Conservation (phyloP, 2,329 filamentous ascomycete genomes). For the Cercospora berteroae region DNA sequence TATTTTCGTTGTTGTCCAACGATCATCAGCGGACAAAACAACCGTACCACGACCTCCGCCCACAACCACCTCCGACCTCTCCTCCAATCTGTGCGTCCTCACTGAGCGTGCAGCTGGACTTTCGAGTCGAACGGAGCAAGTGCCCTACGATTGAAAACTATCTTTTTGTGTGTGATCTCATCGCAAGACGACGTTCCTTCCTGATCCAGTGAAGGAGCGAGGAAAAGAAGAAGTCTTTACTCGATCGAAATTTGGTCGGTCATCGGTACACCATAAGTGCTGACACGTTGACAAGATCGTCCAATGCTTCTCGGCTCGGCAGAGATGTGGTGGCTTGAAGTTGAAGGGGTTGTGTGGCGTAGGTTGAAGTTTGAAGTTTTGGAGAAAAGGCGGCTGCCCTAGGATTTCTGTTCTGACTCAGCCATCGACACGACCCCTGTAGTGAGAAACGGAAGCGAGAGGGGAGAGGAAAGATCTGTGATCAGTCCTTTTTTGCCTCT, state of each 20-base stretch:
- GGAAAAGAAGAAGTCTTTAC: conserved; percentile 12
- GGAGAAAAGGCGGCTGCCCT: conserved; percentile 18
- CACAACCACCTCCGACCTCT: conserved; percentile 8
- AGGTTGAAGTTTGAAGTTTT: conserved; percentile 11
- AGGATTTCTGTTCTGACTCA: conserved; percentile 37
- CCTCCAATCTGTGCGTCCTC: conserved; percentile 26
- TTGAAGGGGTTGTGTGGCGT: conserved; percentile 14
- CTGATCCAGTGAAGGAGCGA: conserved; percentile 2
- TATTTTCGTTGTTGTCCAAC: conserved; percentile 21
- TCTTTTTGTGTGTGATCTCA: conserved; percentile 32
- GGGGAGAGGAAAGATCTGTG: conserved; percentile 1
- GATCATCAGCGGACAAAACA: conserved; percentile 33
- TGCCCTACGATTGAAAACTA: conserved; percentile 43
- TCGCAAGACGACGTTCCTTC: conserved; percentile 17
- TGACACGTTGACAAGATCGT: conserved; percentile 9
- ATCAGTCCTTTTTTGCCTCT: conserved; percentile 4
- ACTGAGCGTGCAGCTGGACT: conserved; percentile 13
- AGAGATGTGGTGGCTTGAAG: conserved; percentile 8
- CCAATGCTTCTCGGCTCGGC: conserved; percentile 13
- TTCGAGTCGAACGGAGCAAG: conserved; percentile 35
- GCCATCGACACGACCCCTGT: conserved; percentile 25
- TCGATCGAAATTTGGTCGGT: conserved; percentile 24
- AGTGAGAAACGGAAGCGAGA: conserved; percentile 10
- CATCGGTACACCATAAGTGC: conserved; percentile 18
- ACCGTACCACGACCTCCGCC: conserved; percentile 11